These are phyloP conservation scores for Cyclocybe cylindracea DNA, from an alignment of 768 basidiomycete genomes.

Conservation along the genomic window DNA sequence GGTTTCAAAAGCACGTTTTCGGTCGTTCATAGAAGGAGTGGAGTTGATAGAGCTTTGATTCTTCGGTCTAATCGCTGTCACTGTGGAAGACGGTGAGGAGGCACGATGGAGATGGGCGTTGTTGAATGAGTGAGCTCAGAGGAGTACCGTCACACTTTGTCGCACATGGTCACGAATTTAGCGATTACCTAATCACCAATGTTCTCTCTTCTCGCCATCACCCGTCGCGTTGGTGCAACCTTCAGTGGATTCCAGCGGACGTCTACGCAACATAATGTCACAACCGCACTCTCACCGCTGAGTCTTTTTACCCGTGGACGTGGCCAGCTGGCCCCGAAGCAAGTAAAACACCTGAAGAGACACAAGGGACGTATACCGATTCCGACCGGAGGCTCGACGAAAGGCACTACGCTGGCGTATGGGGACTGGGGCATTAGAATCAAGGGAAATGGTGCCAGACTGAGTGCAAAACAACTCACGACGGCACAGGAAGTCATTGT, in stretches of 20 bases:
- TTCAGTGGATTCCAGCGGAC: no score
- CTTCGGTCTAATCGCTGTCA: not conserved
- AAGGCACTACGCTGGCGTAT: conserved; percentile 89
- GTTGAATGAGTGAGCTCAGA: not conserved
- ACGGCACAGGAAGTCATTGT: conserved; percentile 87
- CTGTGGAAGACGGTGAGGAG: not conserved
- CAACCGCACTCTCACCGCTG: conserved; percentile 31
- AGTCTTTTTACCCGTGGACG: conserved; percentile 47
- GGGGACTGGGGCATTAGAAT: conserved; percentile 94
- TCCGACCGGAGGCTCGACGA: conserved; percentile 86
- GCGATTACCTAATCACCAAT: conserved; percentile 31
- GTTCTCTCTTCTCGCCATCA: conserved; percentile 46
- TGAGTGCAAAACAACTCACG: conserved; percentile 88
- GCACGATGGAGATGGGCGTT: not conserved
- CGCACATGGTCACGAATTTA: not conserved
- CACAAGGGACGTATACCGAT: conserved; percentile 90
- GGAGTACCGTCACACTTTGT: not conserved
- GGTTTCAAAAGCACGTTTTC: conserved; percentile 59
- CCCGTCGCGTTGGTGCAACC: conserved; percentile 20
- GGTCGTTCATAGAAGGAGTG: conserved; percentile 54
- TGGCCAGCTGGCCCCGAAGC: conserved; percentile 76
- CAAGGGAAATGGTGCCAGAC: conserved; percentile 74
- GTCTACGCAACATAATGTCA: conserved; percentile 14
- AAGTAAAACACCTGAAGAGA: conserved; percentile 82
- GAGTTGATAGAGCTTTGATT: not conserved